Evolutionary conservation across 441 rosid species (phyloP).

Genomic region (Omphalea diandra): DNA sequence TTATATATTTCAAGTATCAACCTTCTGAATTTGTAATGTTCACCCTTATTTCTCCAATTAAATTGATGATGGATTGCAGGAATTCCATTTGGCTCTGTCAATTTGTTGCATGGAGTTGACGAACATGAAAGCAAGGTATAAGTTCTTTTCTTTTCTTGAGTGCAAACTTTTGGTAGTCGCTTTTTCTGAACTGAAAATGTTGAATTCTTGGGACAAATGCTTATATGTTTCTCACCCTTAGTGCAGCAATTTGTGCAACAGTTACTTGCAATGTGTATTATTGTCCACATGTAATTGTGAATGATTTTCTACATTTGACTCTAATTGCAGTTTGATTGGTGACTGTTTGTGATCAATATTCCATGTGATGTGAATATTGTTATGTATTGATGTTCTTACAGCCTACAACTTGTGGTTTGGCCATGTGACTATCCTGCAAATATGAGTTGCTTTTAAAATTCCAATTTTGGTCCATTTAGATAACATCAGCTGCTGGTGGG

Average conservation of each 20-base stretch:
- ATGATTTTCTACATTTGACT: background rate
- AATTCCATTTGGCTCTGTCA: conserved; percentile 96
- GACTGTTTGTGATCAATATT: background rate
- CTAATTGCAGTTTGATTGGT: background rate
- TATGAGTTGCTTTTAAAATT: conserved; percentile 17
- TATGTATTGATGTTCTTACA: background rate
- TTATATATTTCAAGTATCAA: background rate
- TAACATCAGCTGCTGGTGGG: conserved; percentile 99
- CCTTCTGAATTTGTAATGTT: conserved; percentile 7
- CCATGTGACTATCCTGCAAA: conserved; percentile 8
- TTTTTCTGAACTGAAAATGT: background rate
- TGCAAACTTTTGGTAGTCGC: background rate
- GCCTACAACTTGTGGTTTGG: background rate
- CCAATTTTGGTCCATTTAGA: conserved; percentile 46
- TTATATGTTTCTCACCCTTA: background rate
- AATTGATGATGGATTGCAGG: conserved; percentile 50
- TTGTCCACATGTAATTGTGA: background rate
- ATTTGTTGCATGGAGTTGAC: conserved; percentile 89
- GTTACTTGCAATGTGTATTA: conserved; percentile 2
- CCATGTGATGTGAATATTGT: conserved; percentile 6
- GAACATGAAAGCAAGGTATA: conserved; percentile 96
- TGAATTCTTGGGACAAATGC: background rate
- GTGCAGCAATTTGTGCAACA: background rate
- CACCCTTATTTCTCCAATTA: conserved; percentile 20
- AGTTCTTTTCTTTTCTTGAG: conserved; percentile 14